Evolutionary conservation across 495 filamentous ascomycete genomes (phyloP), one percentile per base, ranked within the genome.

Genomic region (Penicillium steckii): DNA sequence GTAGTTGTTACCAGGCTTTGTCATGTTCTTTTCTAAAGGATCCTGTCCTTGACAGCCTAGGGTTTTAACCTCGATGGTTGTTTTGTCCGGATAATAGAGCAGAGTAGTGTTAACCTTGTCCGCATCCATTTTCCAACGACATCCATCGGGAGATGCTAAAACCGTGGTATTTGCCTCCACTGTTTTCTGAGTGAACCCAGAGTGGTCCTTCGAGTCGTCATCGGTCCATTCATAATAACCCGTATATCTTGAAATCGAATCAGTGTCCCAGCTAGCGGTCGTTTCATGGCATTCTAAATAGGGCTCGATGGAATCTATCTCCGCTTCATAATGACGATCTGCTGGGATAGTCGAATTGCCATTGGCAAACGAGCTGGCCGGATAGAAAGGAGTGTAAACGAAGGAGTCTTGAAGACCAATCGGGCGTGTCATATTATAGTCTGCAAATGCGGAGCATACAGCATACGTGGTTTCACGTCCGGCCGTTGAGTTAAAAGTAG

Each of bases 341-440:
- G 26, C 26, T 27, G 26, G 26, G 10, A 27, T 27, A 23, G 41
- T 44, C 21, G 6, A 8, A 13, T 44, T 44, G 5, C 41, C 30
- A 4, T 8, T 30, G 4, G 23, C 17, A 33, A n/a, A 19, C 3
- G 21, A 23, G 2, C 21, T 17, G 17, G 35, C 2, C 21, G 24
- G 35, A 7, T 43, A 9, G 15, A 50, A 43, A 33, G 48, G 48
- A 1, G 48, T 26, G n/a, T 42, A 50, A 13, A 33, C 37, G 37
- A 22, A 50, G 13, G n/a, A 1, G 4, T 22, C 37, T 7, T 32
- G 9, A 7, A 50, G 8, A 24, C 48, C 48, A 43, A 41, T n/a
- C 12, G 48, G 37, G 15, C 37, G 48, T n/a, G n/a, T 50, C 38
- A 50, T 42, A 17, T 50, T 50, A 7, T 19, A 25, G 7, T 8